A percentile compares a stretch with the other conserved stretches of the same genome.
These are phyloP conservation scores for Steccherinum ochraceum DNA, from an alignment of 768 basidiomycete species.

Conservation along the genomic window DNA sequence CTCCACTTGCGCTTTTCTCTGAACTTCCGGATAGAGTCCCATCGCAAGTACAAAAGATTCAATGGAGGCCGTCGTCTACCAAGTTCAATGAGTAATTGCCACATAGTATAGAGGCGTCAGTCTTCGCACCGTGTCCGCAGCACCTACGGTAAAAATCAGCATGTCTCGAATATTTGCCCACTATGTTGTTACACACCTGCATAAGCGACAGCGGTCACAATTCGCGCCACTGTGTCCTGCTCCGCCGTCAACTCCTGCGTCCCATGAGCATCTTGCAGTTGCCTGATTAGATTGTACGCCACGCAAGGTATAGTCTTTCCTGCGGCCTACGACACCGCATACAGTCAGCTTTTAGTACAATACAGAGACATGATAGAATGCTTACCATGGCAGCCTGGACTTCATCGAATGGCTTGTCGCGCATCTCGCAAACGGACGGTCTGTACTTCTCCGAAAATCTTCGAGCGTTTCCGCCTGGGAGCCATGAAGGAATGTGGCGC, in stretches of 20 bases:
- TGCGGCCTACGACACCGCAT: too few species aligned
- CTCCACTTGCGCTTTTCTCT: slow-evolving; percentile 5
- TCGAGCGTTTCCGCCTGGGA: slow-evolving; percentile 1
- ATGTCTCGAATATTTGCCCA: too few species aligned
- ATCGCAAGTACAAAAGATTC: slow-evolving; percentile 7
- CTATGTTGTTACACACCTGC: not conserved
- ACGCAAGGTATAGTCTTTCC: not conserved
- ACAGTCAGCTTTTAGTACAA: too few species aligned
- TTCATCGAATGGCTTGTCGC: slow-evolving; percentile 4
- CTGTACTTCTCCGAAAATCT: not conserved
- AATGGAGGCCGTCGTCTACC: slow-evolving; percentile 8
- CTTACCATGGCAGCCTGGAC: not conserved
- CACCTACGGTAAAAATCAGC: not conserved
- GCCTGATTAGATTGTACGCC: not conserved
- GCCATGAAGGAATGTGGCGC: slow-evolving; percentile 1
- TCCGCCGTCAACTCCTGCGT: not conserved
- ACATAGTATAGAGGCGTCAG: too few species aligned
- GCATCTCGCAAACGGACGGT: slow-evolving; percentile 3
- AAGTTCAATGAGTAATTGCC: too few species aligned
- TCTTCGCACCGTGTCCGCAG: not conserved
- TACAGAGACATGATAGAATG: too few species aligned
- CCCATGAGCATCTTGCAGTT: not conserved
- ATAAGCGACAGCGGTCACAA: not conserved
- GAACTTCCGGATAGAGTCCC: slow-evolving; percentile 4
- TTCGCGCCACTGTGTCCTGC: not conserved